These are phyloP conservation scores for Apiospora marii DNA, from an alignment of 2,329 filamentous ascomycete genomes.

Conservation along the genomic window DNA sequence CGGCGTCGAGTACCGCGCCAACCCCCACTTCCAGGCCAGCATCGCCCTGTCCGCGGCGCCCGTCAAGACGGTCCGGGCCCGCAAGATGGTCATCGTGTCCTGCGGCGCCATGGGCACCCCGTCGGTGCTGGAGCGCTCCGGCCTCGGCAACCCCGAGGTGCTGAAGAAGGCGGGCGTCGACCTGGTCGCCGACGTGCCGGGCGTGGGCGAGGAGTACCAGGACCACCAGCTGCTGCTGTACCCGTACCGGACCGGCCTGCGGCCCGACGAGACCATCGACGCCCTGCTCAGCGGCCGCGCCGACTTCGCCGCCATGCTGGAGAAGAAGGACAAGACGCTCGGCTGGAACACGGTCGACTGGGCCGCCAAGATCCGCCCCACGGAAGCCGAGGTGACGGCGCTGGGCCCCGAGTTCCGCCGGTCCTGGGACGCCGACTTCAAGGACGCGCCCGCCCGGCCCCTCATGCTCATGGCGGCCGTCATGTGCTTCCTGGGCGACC, in stretches of 20 bases:
- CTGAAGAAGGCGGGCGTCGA: slow-evolving; percentile 53
- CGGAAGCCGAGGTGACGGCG: slow-evolving; percentile 55
- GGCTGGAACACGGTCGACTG: slow-evolving; percentile 63
- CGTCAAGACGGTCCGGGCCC: slow-evolving; percentile 52
- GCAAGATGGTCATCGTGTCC: slow-evolving; percentile 59
- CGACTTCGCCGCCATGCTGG: slow-evolving; percentile 33
- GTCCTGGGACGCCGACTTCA: slow-evolving; percentile 60
- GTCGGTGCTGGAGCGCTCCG: slow-evolving; percentile 67
- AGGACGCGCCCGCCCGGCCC: slow-evolving; percentile 47
- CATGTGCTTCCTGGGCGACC: slow-evolving; percentile 40
- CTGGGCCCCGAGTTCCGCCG: slow-evolving; percentile 58
- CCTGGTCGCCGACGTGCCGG: slow-evolving; percentile 57
- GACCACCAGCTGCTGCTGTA: slow-evolving; percentile 59
- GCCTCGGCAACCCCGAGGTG: slow-evolving; percentile 61
- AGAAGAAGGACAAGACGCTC: slow-evolving; percentile 46
- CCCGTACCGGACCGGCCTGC: slow-evolving; percentile 57
- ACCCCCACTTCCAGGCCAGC: slow-evolving; percentile 47
- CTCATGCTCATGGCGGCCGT: slow-evolving; percentile 52
- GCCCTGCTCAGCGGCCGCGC: slow-evolving; percentile 40
- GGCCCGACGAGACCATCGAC: slow-evolving; percentile 53
- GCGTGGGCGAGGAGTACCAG: slow-evolving; percentile 60
- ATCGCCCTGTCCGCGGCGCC: slow-evolving; percentile 31
- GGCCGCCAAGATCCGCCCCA: slow-evolving; percentile 58
- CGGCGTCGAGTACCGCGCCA: slow-evolving; percentile 56
- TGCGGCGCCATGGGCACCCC: slow-evolving; percentile 62